Evolutionary conservation across 2,329 filamentous ascomycete genomes (phyloP), one percentile per base, ranked within the genome.

Genomic region (Daldinia sp.): DNA sequence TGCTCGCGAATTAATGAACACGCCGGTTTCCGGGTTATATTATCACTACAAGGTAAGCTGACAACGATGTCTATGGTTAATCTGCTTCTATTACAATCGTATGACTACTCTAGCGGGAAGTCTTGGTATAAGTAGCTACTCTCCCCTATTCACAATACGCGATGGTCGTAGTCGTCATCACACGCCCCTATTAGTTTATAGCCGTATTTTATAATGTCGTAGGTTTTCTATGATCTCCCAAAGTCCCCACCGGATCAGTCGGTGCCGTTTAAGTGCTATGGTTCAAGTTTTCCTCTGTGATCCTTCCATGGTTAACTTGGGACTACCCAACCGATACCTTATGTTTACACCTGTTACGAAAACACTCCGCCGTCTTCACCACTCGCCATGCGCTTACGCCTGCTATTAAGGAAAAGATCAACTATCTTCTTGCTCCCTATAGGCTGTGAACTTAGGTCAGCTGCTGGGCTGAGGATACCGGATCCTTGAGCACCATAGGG

Each of bases 381-480:
- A 10, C 78, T 78, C 21, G 75, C 71, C 34, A 80, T 78, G 10
- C 78, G 76, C 63, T 73, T 80, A 13, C 80, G 77, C 15, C 83
- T 77, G 47, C 79, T 83, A 61, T 77, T 84, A 25, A 86, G 74
- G 69, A 86, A 86, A 49, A 82, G 61, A 53, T 86, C 83, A 6
- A 86, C 83, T 81, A 86, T 85, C 39, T 77, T 76, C 71, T 80
- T 80, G 67, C 82, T 83, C 2, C 81, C 81, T 61, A 79, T 71
- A 0, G 71, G 72, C 59, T 80, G 78, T 0, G 74, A n/a, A 9
- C 51, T 61, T 2, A 19, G 3, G 7, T 48, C 61, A 17, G 61
- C 61, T 3, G 56, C 50, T 17, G 58, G 61, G 11, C 68, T 59
- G 10, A 70, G 56, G 27, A 69, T 25, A 50, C 64, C 65, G 8